These are phyloP conservation scores for Hygrocybe punicea DNA, from an alignment of 768 basidiomycete species.

Conservation along the genomic window DNA sequence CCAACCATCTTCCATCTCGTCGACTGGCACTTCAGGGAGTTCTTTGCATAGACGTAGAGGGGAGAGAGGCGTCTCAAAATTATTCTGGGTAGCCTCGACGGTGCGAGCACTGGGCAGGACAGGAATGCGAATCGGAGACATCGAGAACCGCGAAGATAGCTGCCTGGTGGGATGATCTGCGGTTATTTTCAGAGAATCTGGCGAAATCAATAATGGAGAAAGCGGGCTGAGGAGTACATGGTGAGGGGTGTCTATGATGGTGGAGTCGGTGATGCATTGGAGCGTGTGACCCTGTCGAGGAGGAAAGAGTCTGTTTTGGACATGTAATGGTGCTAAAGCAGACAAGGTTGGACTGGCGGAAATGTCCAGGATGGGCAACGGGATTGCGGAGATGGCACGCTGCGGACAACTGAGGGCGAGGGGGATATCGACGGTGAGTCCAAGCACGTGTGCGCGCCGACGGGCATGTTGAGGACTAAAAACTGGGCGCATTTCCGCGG, in stretches of 20 bases:
- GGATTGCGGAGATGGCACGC: slow-evolving; percentile 38
- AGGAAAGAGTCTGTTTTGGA: slow-evolving; percentile 3
- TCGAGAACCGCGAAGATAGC: slow-evolving; percentile 1
- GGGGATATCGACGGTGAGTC: slow-evolving; percentile 44
- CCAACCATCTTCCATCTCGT: not conserved
- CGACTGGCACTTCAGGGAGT: not conserved
- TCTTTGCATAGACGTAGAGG: not conserved
- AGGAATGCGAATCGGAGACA: not conserved
- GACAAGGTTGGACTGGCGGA: slow-evolving; percentile 13
- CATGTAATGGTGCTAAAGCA: not conserved
- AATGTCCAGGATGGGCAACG: slow-evolving; percentile 38
- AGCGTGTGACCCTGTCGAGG: slow-evolving; percentile 13
- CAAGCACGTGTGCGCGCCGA: slow-evolving; percentile 42
- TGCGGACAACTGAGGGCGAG: slow-evolving; percentile 42
- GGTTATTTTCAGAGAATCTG: not conserved
- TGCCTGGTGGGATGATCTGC: not conserved
- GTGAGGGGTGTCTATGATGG: slow-evolving; percentile 3
- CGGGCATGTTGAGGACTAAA: slow-evolving; percentile 45
- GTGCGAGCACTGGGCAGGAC: not conserved
- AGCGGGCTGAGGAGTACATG: not conserved
- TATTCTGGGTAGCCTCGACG: not conserved
- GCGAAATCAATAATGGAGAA: not conserved
- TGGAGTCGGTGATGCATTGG: slow-evolving; percentile 8
- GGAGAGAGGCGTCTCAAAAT: not conserved
- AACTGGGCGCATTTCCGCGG: slow-evolving; percentile 35